Percentiles rank a stretch among this genome's conserved stretches.
phyloP scores from a whole-genome alignment of 2,329 filamentous ascomycete species.

The Scedosporium aurantiacum region DNA sequence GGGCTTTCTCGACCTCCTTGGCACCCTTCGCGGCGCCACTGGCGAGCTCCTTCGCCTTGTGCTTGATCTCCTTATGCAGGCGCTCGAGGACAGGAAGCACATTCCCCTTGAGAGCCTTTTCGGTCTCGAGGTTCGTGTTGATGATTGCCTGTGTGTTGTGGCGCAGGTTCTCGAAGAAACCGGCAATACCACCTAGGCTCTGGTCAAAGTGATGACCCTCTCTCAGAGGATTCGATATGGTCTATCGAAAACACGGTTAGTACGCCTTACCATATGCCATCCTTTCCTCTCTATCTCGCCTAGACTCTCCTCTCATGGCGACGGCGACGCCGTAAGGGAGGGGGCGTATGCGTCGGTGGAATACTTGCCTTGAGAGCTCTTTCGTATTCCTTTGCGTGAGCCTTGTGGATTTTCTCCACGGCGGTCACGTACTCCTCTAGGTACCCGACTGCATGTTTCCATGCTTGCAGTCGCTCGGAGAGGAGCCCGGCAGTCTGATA shows the following conservation, averaged over 20 bases:
- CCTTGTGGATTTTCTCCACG: slow-evolving; percentile 76
- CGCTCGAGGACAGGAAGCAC: slow-evolving; percentile 83
- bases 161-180: slow-evolving; percentile 89
- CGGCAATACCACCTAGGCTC: slow-evolving; percentile 72
- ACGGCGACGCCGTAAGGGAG: background rate
- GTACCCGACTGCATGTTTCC: slow-evolving; percentile 89
- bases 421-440: slow-evolving; percentile 81
- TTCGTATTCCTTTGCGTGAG: slow-evolving; percentile 89
- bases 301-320: background rate
- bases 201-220: slow-evolving; percentile 93
- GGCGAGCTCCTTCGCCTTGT: slow-evolving; percentile 82
- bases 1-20: slow-evolving; percentile 86
- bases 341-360: background rate
- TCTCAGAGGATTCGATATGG: slow-evolving; percentile 72
- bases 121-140: slow-evolving; percentile 82
- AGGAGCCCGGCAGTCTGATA: slow-evolving; percentile 65
- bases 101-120: slow-evolving; percentile 76
- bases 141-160: slow-evolving; percentile 84
- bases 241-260: slow-evolving; percentile 34
- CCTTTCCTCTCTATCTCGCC: background rate
- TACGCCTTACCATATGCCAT: background rate
- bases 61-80: slow-evolving; percentile 92
- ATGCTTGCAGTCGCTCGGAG: slow-evolving; percentile 78
- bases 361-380: slow-evolving; percentile 65
- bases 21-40: slow-evolving; percentile 71